These are phyloP conservation scores for Trichomonas vaginalis DNA, from an alignment of 208 protist species.

Conservation along the genomic window DNA sequence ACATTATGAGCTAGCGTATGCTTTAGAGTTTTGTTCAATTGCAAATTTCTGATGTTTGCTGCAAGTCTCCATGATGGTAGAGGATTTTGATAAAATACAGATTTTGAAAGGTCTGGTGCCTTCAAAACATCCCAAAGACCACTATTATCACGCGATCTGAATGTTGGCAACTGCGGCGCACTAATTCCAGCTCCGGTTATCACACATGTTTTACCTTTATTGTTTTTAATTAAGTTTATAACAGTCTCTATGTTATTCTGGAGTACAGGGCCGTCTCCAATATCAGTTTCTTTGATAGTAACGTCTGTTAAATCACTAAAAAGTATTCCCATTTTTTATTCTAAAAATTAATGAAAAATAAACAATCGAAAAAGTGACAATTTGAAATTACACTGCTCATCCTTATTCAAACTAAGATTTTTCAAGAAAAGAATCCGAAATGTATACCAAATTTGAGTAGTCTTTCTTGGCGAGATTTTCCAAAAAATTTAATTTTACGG, in stretches of 20 bases:
- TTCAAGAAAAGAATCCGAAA: too few species aligned
- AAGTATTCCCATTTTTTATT: not conserved
- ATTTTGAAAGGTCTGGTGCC: not conserved
- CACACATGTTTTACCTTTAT: not conserved
- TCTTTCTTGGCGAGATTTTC: too few species aligned
- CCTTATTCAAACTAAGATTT: too few species aligned
- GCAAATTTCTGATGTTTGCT: not conserved
- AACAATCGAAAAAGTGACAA: too few species aligned
- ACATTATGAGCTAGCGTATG: not conserved
- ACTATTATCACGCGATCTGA: not conserved
- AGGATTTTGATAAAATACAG: not conserved
- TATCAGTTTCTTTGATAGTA: not conserved
- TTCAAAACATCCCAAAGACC: not conserved
- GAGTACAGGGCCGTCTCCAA: not conserved
- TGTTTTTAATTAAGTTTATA: not conserved
- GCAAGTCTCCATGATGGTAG: not conserved
- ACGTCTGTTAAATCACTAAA: not conserved
- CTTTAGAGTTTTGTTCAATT: not conserved
- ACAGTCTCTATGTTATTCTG: not conserved
- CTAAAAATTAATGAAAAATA: too few species aligned
- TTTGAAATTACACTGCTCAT: too few species aligned
- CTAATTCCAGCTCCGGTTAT: not conserved
- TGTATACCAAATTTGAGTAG: too few species aligned
- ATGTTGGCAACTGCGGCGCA: not conserved
- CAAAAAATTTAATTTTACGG: too few species aligned